phyloP scores from a whole-genome alignment of 768 basidiomycete species.

The Mycena vitilis region DNA sequence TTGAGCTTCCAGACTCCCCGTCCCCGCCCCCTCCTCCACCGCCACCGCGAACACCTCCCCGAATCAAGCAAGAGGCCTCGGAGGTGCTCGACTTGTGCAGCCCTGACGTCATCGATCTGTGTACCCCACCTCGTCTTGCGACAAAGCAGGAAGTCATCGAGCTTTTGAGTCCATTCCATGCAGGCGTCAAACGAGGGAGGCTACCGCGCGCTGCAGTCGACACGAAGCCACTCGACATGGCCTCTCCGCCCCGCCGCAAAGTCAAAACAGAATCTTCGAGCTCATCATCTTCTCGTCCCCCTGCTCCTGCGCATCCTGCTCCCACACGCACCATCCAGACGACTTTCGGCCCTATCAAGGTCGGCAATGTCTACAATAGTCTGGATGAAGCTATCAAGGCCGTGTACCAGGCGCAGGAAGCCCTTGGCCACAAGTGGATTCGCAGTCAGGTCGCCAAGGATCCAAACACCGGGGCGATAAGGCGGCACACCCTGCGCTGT shows the following conservation, averaged over 20 bases:
- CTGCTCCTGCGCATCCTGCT: too few species aligned
- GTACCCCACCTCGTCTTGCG: slow-evolving; percentile 7
- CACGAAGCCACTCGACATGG: not conserved
- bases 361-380: not conserved
- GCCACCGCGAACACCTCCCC: not conserved
- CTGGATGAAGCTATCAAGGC: not conserved
- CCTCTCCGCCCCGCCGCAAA: not conserved
- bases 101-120: not conserved
- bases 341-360: not conserved
- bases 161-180: slow-evolving; percentile 4
- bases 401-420: not conserved
- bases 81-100: slow-evolving; percentile 4
- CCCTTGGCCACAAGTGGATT: slow-evolving; percentile 19
- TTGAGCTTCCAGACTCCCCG: not conserved
- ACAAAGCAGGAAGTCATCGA: slow-evolving; percentile 11
- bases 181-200: slow-evolving; percentile 1
- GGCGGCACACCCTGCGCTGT: slow-evolving; percentile 13
- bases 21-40: not conserved
- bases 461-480: not conserved
- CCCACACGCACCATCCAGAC: not conserved
- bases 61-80: not conserved
- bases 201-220: not conserved
- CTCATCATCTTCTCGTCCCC: not conserved
- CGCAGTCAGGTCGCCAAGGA: not conserved
- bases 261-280: not conserved